Percentiles rank a stretch among this genome's conserved stretches.
Conservation (phyloP, 371 early-diverging fungal species). For the Apophysomyces trapeziformis region DNA sequence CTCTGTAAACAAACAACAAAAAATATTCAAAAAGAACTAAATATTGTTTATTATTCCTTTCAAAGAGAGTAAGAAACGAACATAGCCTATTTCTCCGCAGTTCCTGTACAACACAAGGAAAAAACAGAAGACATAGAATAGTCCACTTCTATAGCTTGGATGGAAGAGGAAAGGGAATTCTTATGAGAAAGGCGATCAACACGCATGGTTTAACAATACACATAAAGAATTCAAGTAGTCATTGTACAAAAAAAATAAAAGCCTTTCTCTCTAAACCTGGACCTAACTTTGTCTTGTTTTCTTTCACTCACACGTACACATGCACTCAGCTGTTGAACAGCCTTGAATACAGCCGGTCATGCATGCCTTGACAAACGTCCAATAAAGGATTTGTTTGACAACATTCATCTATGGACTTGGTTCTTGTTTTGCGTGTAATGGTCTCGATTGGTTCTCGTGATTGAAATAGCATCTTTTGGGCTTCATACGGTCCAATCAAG, state of each 20-base stretch:
- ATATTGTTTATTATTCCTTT: too few relatives aligned
- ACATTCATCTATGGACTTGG: slow-evolving; percentile 57
- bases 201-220: too few relatives aligned
- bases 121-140: too few relatives aligned
- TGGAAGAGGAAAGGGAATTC: too few relatives aligned
- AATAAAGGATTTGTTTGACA: slow-evolving; percentile 76
- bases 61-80: not conserved
- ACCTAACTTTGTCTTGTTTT: too few relatives aligned
- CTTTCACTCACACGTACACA: not conserved
- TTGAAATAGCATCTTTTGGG: slow-evolving; percentile 73
- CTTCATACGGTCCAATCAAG: slow-evolving; percentile 86
- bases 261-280: too few relatives aligned
- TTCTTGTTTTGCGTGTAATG: slow-evolving; percentile 47
- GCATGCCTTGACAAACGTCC: slow-evolving; percentile 89
- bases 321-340: slow-evolving; percentile 77
- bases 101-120: too few relatives aligned
- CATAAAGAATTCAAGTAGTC: too few relatives aligned
- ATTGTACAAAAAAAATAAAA: too few relatives aligned
- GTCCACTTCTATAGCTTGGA: too few relatives aligned
- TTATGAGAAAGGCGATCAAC: too few relatives aligned
- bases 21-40: too few relatives aligned
- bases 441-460: slow-evolving; percentile 61
- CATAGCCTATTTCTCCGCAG: not conserved
- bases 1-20: not conserved
- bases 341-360: slow-evolving; percentile 86